Evolutionary conservation across 106 monocot species (phyloP), one percentile per base, ranked within the genome.

Genomic region (Allium cepa): DNA sequence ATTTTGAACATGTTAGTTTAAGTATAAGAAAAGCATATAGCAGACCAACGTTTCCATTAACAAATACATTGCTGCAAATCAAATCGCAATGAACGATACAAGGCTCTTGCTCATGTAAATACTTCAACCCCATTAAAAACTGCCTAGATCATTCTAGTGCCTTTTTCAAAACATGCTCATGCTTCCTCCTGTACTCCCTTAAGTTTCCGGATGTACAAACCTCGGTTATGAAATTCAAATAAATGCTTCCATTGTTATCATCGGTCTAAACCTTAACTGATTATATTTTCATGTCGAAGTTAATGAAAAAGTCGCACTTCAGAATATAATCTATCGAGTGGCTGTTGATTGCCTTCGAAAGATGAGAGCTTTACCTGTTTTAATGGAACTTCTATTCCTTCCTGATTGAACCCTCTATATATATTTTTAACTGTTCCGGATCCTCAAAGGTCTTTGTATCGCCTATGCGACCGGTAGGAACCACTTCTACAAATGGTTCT

Each of bases 151-250:
- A 95, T 62, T 91, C 90, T 12, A 95, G 16, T 9, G 90, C 87
- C 77, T 83, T 88, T 57, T 82, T 57, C 15, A 90, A 91, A 8
- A 91, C 85, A 22, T 95, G 74, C 10, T 77, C 74, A 72, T 95
- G 90, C 53, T 71, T 70, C 52, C 66, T 68, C 47, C 91, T 80
- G 75, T 85, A 95, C 36, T 79, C 79, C 13, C 94, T 59, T 48
- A 94, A 87, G 57, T 74, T 76, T 17, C 94, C 90, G 14, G 94
- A 95, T 16, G 78, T 90, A 75, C 91, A 95, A 46, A 95, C 75
- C 81, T 95, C 94, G 10, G 94, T 95, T 78, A 95, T 88, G 76
- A 95, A 95, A 53, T 95, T 91, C 65, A 95, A 78, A 36, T 36
- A 4, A 36, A 1, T 36, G 7, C 75, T 91, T 45, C 48, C 77